phyloP scores from a whole-genome alignment of 176 grass and related monocot genomes.

The Triticum urartu region DNA sequence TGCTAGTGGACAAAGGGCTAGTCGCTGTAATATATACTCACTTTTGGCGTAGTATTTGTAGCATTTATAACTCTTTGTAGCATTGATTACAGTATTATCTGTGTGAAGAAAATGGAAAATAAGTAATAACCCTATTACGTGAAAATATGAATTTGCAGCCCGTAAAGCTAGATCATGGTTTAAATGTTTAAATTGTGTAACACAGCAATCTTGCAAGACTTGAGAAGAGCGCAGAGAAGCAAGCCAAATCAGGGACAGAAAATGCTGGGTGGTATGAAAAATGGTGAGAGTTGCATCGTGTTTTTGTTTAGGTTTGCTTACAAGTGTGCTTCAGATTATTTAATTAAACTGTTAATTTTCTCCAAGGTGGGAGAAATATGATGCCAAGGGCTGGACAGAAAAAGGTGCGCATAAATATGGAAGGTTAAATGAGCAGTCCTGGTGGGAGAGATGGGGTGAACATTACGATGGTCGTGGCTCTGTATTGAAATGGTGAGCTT shows the following conservation, averaged over 20 bases:
- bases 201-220: slow-evolving; percentile 95
- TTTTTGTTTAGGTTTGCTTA: slow-evolving; percentile 16
- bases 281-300: slow-evolving; percentile 58
- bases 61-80: neutral
- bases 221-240: slow-evolving; percentile 91
- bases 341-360: slow-evolving; percentile 8
- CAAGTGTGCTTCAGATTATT: neutral
- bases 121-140: neutral
- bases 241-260: slow-evolving; percentile 85
- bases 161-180: neutral
- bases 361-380: slow-evolving; percentile 98
- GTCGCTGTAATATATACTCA: neutral
- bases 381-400: slow-evolving; percentile 97
- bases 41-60: neutral
- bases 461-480: slow-evolving; percentile 89
- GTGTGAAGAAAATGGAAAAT: neutral
- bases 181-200: slow-evolving; percentile 6
- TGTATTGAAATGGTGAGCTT: slow-evolving; percentile 89
- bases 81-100: neutral
- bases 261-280: slow-evolving; percentile 99
- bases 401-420: slow-evolving; percentile 99
- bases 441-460: slow-evolving; percentile 99
- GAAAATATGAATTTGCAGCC: neutral
- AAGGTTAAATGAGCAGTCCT: slow-evolving; percentile 89
- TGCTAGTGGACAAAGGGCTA: neutral